Percentiles rank a stretch among this genome's conserved stretches.
These are phyloP conservation scores for Talaromyces sp. DNA, from an alignment of 2,329 filamentous ascomycete species.

Conservation along the genomic window DNA sequence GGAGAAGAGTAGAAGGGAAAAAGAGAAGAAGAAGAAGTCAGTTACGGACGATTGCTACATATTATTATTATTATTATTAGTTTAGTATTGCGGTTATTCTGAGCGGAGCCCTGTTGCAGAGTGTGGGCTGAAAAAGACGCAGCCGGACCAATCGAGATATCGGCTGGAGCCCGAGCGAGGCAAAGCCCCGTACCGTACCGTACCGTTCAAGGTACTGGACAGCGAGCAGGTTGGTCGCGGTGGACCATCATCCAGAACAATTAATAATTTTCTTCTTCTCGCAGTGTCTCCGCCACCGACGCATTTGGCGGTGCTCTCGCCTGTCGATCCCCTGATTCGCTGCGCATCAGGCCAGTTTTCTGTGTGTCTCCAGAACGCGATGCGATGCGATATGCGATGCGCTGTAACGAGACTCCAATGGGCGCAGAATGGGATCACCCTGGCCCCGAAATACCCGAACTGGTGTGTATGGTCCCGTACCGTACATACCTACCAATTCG, in stretches of 20 bases:
- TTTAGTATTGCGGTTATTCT: neutral
- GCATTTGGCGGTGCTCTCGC: neutral
- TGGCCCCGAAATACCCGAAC: neutral
- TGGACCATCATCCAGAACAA: neutral
- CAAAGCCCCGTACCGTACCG: neutral
- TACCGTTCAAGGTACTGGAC: no score
- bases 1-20: constrained; percentile 11
- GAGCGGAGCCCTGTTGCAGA: neutral
- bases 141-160: neutral
- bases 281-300: neutral
- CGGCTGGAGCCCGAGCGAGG: neutral
- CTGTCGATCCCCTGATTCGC: neutral
- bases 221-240: neutral
- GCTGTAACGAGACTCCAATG: neutral
- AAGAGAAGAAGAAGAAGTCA: constrained; percentile 9
- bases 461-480: neutral
- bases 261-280: neutral
- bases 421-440: neutral
- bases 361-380: neutral
- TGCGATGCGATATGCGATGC: neutral
- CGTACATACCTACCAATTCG: neutral
- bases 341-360: neutral
- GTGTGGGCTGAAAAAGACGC: neutral
- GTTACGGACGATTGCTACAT: neutral
- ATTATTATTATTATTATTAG: no score